These are phyloP conservation scores for Corynascus novoguineensis DNA, from an alignment of 495 filamentous ascomycete species.

Conservation along the genomic window DNA sequence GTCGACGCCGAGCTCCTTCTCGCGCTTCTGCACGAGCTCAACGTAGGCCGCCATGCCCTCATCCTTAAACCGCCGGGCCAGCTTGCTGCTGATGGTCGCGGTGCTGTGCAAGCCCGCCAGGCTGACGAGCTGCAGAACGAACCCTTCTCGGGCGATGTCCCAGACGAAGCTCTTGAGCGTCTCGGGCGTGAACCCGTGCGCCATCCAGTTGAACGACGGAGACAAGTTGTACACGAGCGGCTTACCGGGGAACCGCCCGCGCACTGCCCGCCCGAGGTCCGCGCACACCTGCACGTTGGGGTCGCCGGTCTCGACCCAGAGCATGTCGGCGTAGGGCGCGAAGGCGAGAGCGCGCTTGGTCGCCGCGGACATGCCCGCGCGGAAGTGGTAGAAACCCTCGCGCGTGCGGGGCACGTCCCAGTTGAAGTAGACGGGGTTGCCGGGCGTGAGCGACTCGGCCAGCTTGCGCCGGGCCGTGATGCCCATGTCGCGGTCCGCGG, in stretches of 20 bases:
- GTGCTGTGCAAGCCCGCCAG: slow-evolving; percentile 87
- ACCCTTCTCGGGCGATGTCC: slow-evolving; percentile 90
- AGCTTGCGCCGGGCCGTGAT: slow-evolving; percentile 68
- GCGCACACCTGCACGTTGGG: slow-evolving; percentile 68
- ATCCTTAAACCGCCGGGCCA: slow-evolving; percentile 74
- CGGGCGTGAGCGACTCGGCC: slow-evolving; percentile 54
- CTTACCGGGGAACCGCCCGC: slow-evolving; percentile 62
- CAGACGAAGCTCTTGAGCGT: slow-evolving; percentile 84
- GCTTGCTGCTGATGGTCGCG: slow-evolving; percentile 78
- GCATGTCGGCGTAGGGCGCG: slow-evolving; percentile 85
- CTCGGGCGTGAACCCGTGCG: slow-evolving; percentile 77
- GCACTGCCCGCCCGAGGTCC: slow-evolving; percentile 70
- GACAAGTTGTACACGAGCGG: slow-evolving; percentile 92
- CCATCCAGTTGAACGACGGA: slow-evolving; percentile 98
- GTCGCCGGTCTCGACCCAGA: slow-evolving; percentile 95
- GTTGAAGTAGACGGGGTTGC: slow-evolving; percentile 64
- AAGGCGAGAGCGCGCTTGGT: slow-evolving; percentile 91
- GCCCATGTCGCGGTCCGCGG: slow-evolving; percentile 61
- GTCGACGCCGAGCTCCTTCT: slow-evolving; percentile 90
- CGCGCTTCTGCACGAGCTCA: slow-evolving; percentile 74
- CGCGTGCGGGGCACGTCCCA: slow-evolving; percentile 92
- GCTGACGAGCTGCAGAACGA: slow-evolving; percentile 88
- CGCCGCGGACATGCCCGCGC: slow-evolving; percentile 77
- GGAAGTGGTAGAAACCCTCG: slow-evolving; percentile 95
- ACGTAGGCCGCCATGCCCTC: slow-evolving; percentile 97